A percentile compares a stretch with the other conserved stretches of the same genome.
phyloP scores from a whole-genome alignment of 257 asterid genomes.

The Dorcoceras hygrometricum region DNA sequence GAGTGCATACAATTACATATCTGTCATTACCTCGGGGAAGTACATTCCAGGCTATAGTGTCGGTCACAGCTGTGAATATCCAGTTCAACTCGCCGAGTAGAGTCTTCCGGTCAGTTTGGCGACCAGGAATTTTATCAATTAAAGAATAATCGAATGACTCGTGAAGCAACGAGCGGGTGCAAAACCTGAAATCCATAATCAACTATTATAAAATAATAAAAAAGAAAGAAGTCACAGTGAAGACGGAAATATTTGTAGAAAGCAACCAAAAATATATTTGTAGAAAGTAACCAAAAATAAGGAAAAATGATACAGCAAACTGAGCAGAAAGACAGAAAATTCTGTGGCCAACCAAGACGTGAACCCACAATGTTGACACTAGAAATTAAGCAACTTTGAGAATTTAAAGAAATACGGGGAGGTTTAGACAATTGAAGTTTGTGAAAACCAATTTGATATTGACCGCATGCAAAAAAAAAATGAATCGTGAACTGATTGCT shows the following conservation, averaged over 20 bases:
- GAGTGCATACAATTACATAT: conserved; percentile 19
- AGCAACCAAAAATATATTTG: conserved; percentile 7
- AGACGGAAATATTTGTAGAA: conserved; percentile 10
- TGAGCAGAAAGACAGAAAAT: neutral
- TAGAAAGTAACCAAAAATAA: conserved; percentile 13
- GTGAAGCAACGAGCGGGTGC: conserved; percentile 82
- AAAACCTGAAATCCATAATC: conserved; percentile 50
- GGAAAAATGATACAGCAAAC: conserved; percentile 8
- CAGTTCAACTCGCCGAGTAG: conserved; percentile 99
- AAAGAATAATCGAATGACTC: conserved; percentile 83
- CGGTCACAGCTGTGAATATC: conserved; percentile 99
- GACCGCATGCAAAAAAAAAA: neutral
- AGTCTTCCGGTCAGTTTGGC: conserved; percentile 97
- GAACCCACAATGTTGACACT: neutral
- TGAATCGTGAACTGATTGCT: conserved; percentile 4
- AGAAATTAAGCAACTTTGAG: neutral
- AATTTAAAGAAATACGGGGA: neutral
- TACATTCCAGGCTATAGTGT: conserved; percentile 99
- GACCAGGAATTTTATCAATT: conserved; percentile 97
- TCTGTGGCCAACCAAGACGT: conserved; percentile 3
- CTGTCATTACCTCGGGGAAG: conserved; percentile 85
- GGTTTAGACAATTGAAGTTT: conserved; percentile 1
- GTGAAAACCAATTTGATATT: neutral
- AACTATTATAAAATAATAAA: conserved; percentile 6
- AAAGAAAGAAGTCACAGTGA: neutral